These are phyloP conservation scores for Amanita jacksonii DNA, from an alignment of 768 basidiomycete genomes.

Conservation along the genomic window DNA sequence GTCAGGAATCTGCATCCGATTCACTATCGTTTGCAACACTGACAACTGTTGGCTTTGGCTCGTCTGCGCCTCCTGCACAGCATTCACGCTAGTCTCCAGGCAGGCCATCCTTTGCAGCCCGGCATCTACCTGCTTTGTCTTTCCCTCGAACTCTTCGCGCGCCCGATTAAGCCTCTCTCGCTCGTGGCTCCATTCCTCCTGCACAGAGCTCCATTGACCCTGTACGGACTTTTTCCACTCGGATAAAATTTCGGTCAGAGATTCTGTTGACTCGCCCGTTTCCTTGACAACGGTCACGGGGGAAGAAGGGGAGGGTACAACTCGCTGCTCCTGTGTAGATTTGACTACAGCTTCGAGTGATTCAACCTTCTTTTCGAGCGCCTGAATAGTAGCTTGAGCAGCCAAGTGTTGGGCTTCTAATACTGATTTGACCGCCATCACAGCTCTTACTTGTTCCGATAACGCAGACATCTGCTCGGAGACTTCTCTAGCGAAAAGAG, in stretches of 20 bases:
- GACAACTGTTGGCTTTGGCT: constrained; percentile 15
- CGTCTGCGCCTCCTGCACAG: constrained; percentile 28
- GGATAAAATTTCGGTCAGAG: constrained; percentile 42
- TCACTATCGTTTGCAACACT: constrained; percentile 12
- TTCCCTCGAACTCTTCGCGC: constrained; percentile 73
- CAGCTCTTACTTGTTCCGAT: constrained; percentile 64
- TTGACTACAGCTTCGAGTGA: constrained; percentile 58
- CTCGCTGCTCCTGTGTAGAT: constrained; percentile 30
- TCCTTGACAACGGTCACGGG: neutral
- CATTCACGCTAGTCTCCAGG: constrained; percentile 21
- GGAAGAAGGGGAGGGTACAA: constrained; percentile 6
- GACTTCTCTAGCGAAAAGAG: constrained; percentile 11
- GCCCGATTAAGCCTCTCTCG: constrained; percentile 65
- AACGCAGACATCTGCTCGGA: constrained; percentile 59
- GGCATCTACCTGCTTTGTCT: constrained; percentile 42
- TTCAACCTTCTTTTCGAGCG: constrained; percentile 59
- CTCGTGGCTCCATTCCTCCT: constrained; percentile 78
- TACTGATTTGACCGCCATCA: constrained; percentile 60
- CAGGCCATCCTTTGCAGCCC: constrained; percentile 38
- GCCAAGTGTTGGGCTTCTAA: constrained; percentile 72
- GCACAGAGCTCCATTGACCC: constrained; percentile 66
- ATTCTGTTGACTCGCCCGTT: constrained; percentile 30
- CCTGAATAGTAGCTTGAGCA: constrained; percentile 66
- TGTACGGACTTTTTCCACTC: constrained; percentile 78
- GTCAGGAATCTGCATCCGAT: constrained; percentile 3